Evolutionary conservation across 2,329 filamentous ascomycete genomes (phyloP).

Genomic region (Chaetothyriales sp.): DNA sequence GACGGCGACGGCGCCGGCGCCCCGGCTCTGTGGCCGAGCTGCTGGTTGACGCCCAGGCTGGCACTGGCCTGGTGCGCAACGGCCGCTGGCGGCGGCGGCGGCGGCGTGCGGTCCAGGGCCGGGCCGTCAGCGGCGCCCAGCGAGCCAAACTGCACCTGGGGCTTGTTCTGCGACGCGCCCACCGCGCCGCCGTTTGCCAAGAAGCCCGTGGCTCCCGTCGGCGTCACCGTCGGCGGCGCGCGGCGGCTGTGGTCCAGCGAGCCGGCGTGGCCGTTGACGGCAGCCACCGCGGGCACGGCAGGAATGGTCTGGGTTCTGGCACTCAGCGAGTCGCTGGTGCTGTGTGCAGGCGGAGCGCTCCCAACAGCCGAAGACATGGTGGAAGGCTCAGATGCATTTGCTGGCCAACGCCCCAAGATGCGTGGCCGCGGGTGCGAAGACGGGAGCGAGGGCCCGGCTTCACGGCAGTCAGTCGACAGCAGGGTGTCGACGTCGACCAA

Average conservation of each 20-base stretch:
- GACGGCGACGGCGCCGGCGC: constrained; percentile 83
- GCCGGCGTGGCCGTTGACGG: constrained; percentile 30
- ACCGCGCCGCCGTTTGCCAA: constrained; percentile 63
- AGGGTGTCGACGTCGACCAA: background rate
- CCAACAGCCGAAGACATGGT: constrained; percentile 20
- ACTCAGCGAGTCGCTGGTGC: constrained; percentile 17
- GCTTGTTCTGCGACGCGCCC: constrained; percentile 31
- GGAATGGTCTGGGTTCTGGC: constrained; percentile 33
- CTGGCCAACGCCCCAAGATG: constrained; percentile 7
- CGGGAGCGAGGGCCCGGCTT: background rate
- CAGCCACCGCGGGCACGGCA: constrained; percentile 57
- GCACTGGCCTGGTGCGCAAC: constrained; percentile 12
- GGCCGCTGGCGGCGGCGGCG: too few species aligned
- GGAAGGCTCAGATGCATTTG: constrained; percentile 20
- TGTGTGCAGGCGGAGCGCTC: constrained; percentile 16
- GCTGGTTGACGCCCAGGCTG: constrained; percentile 14
- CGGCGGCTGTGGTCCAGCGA: constrained; percentile 63
- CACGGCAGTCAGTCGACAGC: background rate
- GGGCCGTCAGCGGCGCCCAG: constrained; percentile 47
- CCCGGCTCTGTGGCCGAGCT: constrained; percentile 49
- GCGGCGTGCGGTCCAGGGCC: constrained; percentile 30
- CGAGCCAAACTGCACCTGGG: constrained; percentile 46
- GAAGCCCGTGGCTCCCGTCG: constrained; percentile 62
- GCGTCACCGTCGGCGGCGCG: constrained; percentile 80
- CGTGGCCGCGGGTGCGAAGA: constrained; percentile 5